Evolutionary conservation across 78 protist genomes (phyloP).

Genomic region (slime mould (Dictyostelium discoideum)): dicty_2.7 NC_007089.4:4498501-4499000

Average conservation of each 20-base stretch:
- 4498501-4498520: too few relatives aligned
- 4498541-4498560: not conserved
- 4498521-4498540: too few relatives aligned
- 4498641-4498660: not conserved
- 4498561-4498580: not conserved
- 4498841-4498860: slow-evolving; percentile 99
- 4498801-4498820: slow-evolving; percentile 96
- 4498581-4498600: too few relatives aligned
- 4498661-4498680: not conserved
- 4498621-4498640: not conserved
- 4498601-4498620: not conserved
- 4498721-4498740: not conserved
- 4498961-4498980: slow-evolving; percentile 98
- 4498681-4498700: not conserved
- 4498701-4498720: slow-evolving; percentile 25
- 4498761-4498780: slow-evolving; percentile 94
- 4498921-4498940: slow-evolving; percentile 93
- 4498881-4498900: slow-evolving; percentile 96
- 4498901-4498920: slow-evolving; percentile 97
- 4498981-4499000: slow-evolving; percentile 99
- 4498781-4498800: slow-evolving; percentile 99
- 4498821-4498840: slow-evolving; percentile 99
- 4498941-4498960: slow-evolving; percentile 97
- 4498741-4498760: not conserved
- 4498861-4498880: slow-evolving; percentile 99